Percentiles rank a stretch among this genome's conserved stretches.
Evolutionary conservation across 2,329 filamentous ascomycete species (phyloP).

Genomic region (Leptographium lundbergii): DNA sequence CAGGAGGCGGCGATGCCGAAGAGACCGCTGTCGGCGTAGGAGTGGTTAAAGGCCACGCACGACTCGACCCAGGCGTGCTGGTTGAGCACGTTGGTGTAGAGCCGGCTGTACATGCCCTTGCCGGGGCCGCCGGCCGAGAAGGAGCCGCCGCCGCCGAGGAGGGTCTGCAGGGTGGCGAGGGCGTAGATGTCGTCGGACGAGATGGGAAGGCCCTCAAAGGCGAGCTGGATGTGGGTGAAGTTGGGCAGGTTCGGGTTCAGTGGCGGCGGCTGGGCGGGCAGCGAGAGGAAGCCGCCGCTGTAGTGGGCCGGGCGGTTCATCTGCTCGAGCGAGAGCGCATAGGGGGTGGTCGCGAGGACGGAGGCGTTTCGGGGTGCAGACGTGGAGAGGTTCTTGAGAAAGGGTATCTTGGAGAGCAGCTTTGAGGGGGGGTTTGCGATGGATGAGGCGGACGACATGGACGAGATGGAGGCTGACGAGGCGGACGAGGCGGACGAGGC

Average conservation of each 20-base stretch:
- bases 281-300: conserved; percentile 83
- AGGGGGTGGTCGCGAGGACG: conserved; percentile 32
- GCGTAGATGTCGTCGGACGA: conserved; percentile 89
- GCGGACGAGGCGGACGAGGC: background rate
- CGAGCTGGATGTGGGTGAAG: conserved; percentile 87
- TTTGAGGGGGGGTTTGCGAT: conserved; percentile 38
- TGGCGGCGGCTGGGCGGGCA: conserved; percentile 68
- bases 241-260: conserved; percentile 64
- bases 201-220: conserved; percentile 89
- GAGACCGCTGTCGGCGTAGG: conserved; percentile 87
- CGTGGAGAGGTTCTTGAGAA: conserved; percentile 79
- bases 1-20: conserved; percentile 90
- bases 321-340: conserved; percentile 36
- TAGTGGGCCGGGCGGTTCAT: conserved; percentile 62
- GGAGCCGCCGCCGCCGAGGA: conserved; percentile 89
- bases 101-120: conserved; percentile 96
- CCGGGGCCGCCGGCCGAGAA: conserved; percentile 94
- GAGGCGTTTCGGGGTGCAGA: conserved; percentile 52
- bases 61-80: conserved; percentile 96
- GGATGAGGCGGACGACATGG: conserved; percentile 18
- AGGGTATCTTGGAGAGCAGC: conserved; percentile 62
- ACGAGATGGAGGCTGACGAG: conserved; percentile 18
- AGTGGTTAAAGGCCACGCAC: conserved; percentile 93
- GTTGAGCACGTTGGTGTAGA: conserved; percentile 97
- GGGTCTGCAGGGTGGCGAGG: conserved; percentile 84